A percentile compares a stretch with the other conserved stretches of the same genome.
Evolutionary conservation across 192 early-diverging fungal species (phyloP).

Genomic region (Coemansia sp.): DNA sequence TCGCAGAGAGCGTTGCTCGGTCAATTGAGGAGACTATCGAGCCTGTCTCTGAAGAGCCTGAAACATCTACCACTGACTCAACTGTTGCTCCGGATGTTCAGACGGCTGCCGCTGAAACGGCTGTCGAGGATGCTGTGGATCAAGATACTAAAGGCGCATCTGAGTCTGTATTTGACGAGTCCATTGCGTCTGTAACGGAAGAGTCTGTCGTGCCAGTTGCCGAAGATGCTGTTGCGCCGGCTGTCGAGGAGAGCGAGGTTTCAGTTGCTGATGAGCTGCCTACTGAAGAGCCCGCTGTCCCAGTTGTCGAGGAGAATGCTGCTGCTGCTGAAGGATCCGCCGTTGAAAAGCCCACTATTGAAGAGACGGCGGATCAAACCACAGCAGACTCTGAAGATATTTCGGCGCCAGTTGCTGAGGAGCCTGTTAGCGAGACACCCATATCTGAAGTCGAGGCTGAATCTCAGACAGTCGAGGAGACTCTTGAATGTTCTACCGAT

Average conservation of each 20-base stretch:
- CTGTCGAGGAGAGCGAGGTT: background rate
- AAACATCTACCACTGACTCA: background rate
- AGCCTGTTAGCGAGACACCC: background rate
- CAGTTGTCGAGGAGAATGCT: background rate
- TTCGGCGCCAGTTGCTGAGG: background rate
- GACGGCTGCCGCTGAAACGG: background rate
- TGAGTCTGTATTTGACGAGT: background rate
- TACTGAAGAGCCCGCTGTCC: background rate
- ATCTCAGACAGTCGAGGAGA: background rate
- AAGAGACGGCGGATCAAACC: background rate
- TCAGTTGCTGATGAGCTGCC: background rate
- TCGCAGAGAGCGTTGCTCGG: background rate
- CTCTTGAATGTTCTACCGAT: background rate
- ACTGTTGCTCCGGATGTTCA: background rate
- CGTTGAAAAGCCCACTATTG: background rate
- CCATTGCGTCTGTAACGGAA: background rate
- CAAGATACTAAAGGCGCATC: background rate
- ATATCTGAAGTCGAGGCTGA: too few species aligned
- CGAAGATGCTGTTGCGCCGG: background rate
- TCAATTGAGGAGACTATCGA: background rate
- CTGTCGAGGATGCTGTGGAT: background rate
- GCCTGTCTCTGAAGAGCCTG: constrained; percentile 10
- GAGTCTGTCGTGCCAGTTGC: background rate
- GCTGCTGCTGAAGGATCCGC: too few species aligned
- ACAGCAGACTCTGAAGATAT: background rate